Base-by-base conservation (phyloP, 768 basidiomycete genomes). In the Collybiopsis confluens region DNA sequence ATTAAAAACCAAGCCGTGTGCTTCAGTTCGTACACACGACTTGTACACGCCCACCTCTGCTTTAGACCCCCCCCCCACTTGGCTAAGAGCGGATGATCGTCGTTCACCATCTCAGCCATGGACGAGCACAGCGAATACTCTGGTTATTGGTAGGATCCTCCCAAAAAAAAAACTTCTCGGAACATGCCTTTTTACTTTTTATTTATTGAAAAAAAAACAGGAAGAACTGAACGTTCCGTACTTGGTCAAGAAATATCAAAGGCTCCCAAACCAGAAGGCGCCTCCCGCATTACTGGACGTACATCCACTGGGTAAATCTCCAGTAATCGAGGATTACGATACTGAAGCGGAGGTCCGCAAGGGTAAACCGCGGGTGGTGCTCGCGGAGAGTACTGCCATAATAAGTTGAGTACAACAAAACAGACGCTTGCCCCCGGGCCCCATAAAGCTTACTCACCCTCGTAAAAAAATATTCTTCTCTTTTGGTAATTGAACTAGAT, bases 221-320 rank as follows among this genome's bases (percentile, higher is more conserved):
- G 79, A 83, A 62, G 81, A 83, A 57, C 70, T 83, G 8, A 63
- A 65, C n/a, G 56, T 75, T 1, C 66, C 70, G 1, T 79, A 79
- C 55, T 64, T 70, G 42, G 65, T 79, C 60, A 76, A 74, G 59
- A 64, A 62, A 49, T 77, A 77, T 55, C 55, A 70, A 46, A 68
- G 73, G 27, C 58, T 62, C 15, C 55, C 65, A 26, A 42, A 61
- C 33, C 45, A 57, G n/a, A 59, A 53, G 36, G 75, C 75, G 8
- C 74, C 75, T 11, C 58, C 64, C 24, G 73, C 74, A 48, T 60
- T 76, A 8, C 58, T 61, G 23, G 51, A 69, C 2, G 50, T 77
- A 23, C 66, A 73, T 44, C 76, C 78, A n/a, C 60, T 78, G 9
- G 76, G 79, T 23, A 78, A 74, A 57, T 65, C 73, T 2, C 47